A percentile compares a stretch with the other conserved stretches of the same genome.
These are phyloP conservation scores for Ramaria sp. DNA, from an alignment of 768 basidiomycete genomes.

Conservation along the genomic window DNA sequence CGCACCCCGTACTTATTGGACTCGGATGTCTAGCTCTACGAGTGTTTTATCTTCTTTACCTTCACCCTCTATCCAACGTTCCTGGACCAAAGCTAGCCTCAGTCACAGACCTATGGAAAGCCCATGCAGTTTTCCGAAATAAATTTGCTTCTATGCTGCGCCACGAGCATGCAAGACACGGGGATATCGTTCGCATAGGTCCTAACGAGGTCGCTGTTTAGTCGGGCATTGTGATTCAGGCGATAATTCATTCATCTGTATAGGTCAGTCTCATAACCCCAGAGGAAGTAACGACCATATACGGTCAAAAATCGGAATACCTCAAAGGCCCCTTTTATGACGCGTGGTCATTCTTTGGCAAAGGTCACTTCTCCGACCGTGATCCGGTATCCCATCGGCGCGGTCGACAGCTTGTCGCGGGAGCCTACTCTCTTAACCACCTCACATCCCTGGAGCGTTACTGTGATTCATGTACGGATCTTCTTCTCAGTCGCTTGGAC, in stretches of 20 bases:
- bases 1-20: not conserved
- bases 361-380: constrained; percentile 5
- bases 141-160: not conserved
- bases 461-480: not conserved
- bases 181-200: constrained; percentile 6
- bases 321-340: constrained; percentile 5
- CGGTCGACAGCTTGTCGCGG: not conserved
- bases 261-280: constrained; percentile 4
- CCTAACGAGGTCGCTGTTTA: constrained; percentile 1
- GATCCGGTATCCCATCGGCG: not conserved
- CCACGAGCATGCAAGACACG: not conserved
- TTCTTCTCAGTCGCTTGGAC: not conserved
- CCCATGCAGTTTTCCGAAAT: not conserved
- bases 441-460: not conserved
- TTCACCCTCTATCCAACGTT: constrained; percentile 6
- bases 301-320: constrained; percentile 1
- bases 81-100: constrained; percentile 3
- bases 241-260: not conserved
- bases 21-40: not conserved
- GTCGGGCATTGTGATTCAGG: not conserved
- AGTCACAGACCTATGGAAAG: constrained; percentile 3
- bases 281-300: not conserved
- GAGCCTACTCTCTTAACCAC: constrained; percentile 2
- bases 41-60: not conserved
- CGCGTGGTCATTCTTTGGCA: not conserved